Conservation (phyloP, 2,329 filamentous ascomycete genomes). For the Hypocreales sp. region DNA sequence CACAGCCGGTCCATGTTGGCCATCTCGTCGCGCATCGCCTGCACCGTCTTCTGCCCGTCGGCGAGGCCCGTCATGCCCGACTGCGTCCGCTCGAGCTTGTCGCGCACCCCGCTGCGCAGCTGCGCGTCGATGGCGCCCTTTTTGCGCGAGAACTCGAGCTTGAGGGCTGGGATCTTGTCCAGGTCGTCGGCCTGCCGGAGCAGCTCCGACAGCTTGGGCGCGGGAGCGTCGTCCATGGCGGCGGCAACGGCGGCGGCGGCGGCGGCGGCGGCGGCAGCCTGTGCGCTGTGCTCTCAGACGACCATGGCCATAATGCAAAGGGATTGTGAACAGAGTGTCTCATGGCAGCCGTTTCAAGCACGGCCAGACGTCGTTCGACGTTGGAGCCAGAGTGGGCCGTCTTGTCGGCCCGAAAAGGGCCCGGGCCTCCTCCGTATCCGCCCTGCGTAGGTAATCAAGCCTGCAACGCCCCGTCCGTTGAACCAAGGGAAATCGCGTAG, state of each 20-base stretch:
- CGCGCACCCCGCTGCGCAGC: conserved; percentile 72
- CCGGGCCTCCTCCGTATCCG: too few relatives aligned
- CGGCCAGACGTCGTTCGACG: too few relatives aligned
- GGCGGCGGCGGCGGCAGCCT: conserved; percentile 3
- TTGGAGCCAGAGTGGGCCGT: too few relatives aligned
- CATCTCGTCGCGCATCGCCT: conserved; percentile 94
- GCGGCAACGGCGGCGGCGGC: too few relatives aligned
- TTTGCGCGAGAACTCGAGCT: conserved; percentile 86
- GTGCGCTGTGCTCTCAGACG: conserved; percentile 4
- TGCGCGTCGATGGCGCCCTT: conserved; percentile 84
- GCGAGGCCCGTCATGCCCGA: conserved; percentile 78
- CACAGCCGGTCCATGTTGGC: conserved; percentile 97
- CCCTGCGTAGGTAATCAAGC: too few relatives aligned
- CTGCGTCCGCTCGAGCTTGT: conserved; percentile 90
- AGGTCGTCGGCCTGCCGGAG: conserved; percentile 92
- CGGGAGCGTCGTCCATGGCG: conserved; percentile 40
- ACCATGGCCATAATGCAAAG: too few relatives aligned
- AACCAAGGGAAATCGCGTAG: conserved; percentile 38
- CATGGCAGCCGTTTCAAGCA: too few relatives aligned
- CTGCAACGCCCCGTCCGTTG: too few relatives aligned
- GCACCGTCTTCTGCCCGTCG: conserved; percentile 82
- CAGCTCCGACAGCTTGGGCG: conserved; percentile 77
- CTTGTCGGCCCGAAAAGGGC: too few relatives aligned
- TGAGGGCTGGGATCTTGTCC: conserved; percentile 83
- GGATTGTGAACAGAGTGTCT: too few relatives aligned